Percentiles rank a stretch among this genome's conserved stretches.
Evolutionary conservation across 2,329 filamentous ascomycete species (phyloP).

Genomic region (Calonectria ilicicola): DNA sequence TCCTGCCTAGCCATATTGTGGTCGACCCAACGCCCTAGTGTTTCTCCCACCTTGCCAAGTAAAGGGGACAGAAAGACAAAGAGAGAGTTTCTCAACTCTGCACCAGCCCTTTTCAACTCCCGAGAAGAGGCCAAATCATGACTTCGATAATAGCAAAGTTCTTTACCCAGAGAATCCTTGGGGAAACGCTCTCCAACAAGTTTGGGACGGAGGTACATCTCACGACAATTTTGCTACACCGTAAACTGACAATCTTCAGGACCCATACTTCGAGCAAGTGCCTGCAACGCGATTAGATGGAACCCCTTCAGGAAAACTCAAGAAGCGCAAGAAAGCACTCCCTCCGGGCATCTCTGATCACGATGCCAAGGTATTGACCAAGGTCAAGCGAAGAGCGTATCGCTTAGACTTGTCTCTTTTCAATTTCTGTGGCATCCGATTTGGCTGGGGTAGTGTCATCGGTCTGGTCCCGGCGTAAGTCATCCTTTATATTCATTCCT

Average conservation of each 20-base stretch:
- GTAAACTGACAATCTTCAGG: constrained; percentile 64
- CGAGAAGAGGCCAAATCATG: constrained; percentile 53
- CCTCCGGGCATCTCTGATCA: constrained; percentile 86
- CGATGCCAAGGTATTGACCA: constrained; percentile 85
- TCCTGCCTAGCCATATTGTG: background rate
- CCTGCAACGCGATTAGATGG: constrained; percentile 78
- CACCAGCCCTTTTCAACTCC: background rate
- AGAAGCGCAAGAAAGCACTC: constrained; percentile 87
- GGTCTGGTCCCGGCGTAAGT: constrained; percentile 85
- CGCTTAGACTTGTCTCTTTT: constrained; percentile 87
- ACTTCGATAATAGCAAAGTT: constrained; percentile 64
- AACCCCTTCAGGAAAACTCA: constrained; percentile 76
- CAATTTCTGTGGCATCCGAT: constrained; percentile 82
- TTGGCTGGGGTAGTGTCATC: constrained; percentile 91
- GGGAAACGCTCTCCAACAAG: constrained; percentile 68
- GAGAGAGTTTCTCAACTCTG: background rate
- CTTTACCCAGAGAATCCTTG: constrained; percentile 67
- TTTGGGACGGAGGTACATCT: constrained; percentile 64
- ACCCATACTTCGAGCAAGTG: constrained; percentile 90
- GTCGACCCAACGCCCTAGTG: constrained; percentile 34
- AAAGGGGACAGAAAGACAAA: constrained; percentile 9
- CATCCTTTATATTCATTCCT: background rate
- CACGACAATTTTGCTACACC: background rate
- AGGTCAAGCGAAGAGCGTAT: constrained; percentile 88
- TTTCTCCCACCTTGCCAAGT: constrained; percentile 17